phyloP scores from a whole-genome alignment of 352 stramenopile species.

The Hyaloperonospora arabidopsidis region DNA sequence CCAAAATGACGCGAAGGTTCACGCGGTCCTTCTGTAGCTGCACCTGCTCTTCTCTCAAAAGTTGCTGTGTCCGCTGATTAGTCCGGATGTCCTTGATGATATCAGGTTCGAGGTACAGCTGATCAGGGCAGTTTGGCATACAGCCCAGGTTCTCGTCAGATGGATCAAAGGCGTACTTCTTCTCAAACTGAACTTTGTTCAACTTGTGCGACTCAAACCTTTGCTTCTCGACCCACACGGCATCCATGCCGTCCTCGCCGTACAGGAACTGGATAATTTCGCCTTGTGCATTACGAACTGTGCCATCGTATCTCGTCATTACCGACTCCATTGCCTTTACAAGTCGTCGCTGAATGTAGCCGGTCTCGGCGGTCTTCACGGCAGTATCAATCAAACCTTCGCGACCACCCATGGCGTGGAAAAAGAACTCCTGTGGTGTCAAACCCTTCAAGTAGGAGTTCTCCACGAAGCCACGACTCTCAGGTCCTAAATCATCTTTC shows the following conservation, averaged over 20 bases:
- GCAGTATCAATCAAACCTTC: conserved; percentile 99
- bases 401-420: conserved; percentile 98
- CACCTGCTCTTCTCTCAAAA: conserved; percentile 91
- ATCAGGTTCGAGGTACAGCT: conserved; percentile 77
- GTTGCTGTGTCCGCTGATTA: conserved; percentile 89
- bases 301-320: conserved; percentile 98
- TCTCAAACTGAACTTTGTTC: conserved; percentile 91
- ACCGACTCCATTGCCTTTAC: conserved; percentile 99
- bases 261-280: conserved; percentile 86
- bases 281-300: conserved; percentile 91
- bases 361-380: conserved; percentile 98
- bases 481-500: conserved; percentile 96
- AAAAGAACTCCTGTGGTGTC: conserved; percentile 97
- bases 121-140: conserved; percentile 72
- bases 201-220: conserved; percentile 85
- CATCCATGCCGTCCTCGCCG: conserved; percentile 99
- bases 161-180: conserved; percentile 90
- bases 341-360: conserved; percentile 99
- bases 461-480: conserved; percentile 98
- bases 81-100: conserved; percentile 89
- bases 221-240: conserved; percentile 99
- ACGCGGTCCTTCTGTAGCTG: conserved; percentile 92
- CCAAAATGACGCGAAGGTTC: conserved; percentile 91
- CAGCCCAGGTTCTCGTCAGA: conserved; percentile 90
- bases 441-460: conserved; percentile 98